Evolutionary conservation across 2,329 filamentous ascomycete species (phyloP), one percentile per base, ranked within the genome.

Genomic region (Macroventuria anomochaeta): DNA sequence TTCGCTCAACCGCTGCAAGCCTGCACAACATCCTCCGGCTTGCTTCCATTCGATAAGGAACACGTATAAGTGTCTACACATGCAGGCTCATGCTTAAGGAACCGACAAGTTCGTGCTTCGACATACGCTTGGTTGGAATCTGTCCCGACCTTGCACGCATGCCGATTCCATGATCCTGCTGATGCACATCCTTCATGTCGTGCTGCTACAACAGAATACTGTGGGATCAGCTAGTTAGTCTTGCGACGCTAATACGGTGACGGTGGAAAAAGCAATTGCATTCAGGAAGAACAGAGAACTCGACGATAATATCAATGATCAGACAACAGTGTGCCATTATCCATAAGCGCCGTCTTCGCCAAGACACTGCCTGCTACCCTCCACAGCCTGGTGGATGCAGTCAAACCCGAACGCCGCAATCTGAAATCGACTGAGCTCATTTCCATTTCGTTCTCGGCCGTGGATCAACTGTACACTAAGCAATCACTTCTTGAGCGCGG

Each of bases 401-500:
- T 39, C 28, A 18, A 44, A 20, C 17, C 39, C 36, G 37, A 48
- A 49, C 21, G 39, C 39, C 39, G 29, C 17, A 12, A 28, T 23
- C 36, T 5, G 15, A 33, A 21, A 36, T 18, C n/a, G 12, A 23
- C 25, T 23, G 36, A 44, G 10, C 20, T 17, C n/a, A 21, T 28
- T 10, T 7, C 28, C 26, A 39, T n/a, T 12, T 12, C 18, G 2
- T 18, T 28, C 11, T 31, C 21, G 33, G 13, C 17, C 21, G 11
- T 25, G 1, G 2, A 39, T 5, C 21, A 23, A 7, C 2, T 31
- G 17, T 29, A 21, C 13, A n/a, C 15, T n/a, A 17, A 28, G 13
- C 13, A 12, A 17, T 59, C 63, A 75, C 46, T 74, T 90, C 77
- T 83, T 87, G 70, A 93, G 76, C 20, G 90, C 86, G 32, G 89